These are phyloP conservation scores for Buxus sempervirens DNA, from an alignment of 164 flowering plant species.

Conservation along the genomic window DNA sequence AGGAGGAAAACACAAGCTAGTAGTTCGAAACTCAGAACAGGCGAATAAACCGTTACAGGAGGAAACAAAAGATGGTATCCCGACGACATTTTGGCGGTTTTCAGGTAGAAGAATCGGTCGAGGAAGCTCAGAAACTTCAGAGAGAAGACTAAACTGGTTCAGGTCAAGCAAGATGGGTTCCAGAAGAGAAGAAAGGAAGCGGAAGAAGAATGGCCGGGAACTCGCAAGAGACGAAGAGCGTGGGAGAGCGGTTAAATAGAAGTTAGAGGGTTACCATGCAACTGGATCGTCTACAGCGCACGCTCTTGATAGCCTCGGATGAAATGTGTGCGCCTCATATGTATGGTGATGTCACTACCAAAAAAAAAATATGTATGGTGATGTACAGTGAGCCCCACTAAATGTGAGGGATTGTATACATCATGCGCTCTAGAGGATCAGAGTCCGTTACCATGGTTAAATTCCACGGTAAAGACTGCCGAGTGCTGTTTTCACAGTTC, in stretches of 20 bases:
- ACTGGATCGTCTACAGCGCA: too few species aligned
- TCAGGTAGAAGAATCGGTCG: neutral
- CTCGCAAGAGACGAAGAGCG: conserved; percentile 6
- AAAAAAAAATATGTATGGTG: too few species aligned
- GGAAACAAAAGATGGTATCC: neutral
- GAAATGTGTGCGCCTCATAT: too few species aligned
- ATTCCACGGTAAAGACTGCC: too few species aligned
- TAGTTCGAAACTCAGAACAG: neutral
- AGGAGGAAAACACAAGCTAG: neutral
- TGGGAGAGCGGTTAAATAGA: conserved; percentile 6
- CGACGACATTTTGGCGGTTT: conserved; percentile 10
- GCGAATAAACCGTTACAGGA: neutral
- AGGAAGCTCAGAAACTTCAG: too few species aligned
- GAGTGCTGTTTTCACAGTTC: too few species aligned
- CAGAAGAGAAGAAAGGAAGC: neutral
- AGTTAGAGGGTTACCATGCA: neutral
- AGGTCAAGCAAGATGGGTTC: neutral
- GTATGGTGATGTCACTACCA: too few species aligned
- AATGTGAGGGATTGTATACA: too few species aligned
- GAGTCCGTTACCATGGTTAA: too few species aligned
- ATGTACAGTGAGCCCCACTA: too few species aligned
- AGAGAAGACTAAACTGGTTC: neutral
- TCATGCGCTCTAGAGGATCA: too few species aligned
- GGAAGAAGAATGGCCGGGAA: neutral
- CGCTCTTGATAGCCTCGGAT: too few species aligned